Base-by-base conservation (phyloP, 2,329 filamentous ascomycete species). In the Cercospora zeae-maydis region DNA sequence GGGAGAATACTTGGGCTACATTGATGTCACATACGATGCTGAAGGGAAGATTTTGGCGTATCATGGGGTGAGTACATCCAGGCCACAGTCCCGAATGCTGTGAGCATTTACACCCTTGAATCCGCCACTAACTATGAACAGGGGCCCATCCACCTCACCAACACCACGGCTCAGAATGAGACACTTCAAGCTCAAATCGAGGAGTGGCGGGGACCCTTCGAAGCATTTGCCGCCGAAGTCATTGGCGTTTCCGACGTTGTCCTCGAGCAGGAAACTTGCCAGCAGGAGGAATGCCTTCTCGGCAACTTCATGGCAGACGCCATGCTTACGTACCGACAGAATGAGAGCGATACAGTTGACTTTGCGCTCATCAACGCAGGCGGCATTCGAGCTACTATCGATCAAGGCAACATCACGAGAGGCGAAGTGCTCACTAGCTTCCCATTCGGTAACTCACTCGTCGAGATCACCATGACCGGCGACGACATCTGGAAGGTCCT, bases 1-100 rank as follows among this genome's bases (percentile, higher is more conserved):
- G 87, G 86, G 86, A 57, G 85, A 88, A 75, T 88, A 88, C 61
- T 75, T 89, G 2, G 87, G 86, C 62, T 86, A 86, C 73, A 89
- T 89, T 67, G 86, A 88, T 66, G 81, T 89, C 7, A 85, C 84
- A 0, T 89, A 87, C 69, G 85, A 87, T 68, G 66, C 78, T 3
- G 76, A 83, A 1, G 87, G 87, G 72, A 85, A 83, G 72, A 82
- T 88, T 14, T 78, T 88, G 5, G 81, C 80, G 3, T 89, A 89
- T 75, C 82, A 83, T 69, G 86, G 86, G 33, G 86, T 45, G 16
- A 21, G 39, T 45, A 21, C 13, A 45, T 16, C 11, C 11, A 16
- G 31, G 8, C 31, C 11, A 2, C 31, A 34, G 4, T 8, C 31
- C 10, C 11, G 31, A 3, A 34, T 34, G 31, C 11, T 13, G 31